These are phyloP conservation scores for Gynochthodes officinalis DNA, from an alignment of 257 asterid species.

Conservation along the genomic window DNA sequence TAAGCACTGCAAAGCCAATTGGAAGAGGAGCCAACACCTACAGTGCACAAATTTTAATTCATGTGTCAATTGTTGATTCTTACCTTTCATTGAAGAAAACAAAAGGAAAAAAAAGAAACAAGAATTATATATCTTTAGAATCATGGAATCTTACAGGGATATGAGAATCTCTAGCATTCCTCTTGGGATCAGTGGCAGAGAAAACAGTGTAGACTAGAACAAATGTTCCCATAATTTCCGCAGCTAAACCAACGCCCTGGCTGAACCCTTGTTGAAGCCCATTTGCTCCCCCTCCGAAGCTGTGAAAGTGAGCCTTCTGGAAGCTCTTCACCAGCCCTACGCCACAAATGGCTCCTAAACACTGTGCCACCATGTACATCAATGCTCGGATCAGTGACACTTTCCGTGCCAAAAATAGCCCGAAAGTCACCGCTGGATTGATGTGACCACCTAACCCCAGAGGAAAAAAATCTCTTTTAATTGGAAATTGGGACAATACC, in stretches of 20 bases:
- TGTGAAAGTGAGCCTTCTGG: constrained; percentile 25
- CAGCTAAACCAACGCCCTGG: constrained; percentile 34
- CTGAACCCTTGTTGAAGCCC: constrained; percentile 28
- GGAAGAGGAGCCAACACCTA: constrained; percentile 88
- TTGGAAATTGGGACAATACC: too few relatives aligned
- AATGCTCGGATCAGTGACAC: constrained; percentile 40
- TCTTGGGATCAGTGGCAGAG: constrained; percentile 58
- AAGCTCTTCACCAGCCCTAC: constrained; percentile 38
- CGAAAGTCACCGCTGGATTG: constrained; percentile 50
- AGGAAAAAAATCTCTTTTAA: too few relatives aligned
- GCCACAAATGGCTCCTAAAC: constrained; percentile 49
- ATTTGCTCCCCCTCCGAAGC: constrained; percentile 43
- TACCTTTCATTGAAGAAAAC: too few relatives aligned
- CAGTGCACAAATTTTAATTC: neutral
- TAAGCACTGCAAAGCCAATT: constrained; percentile 75
- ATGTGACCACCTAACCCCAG: constrained; percentile 60
- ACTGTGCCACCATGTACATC: constrained; percentile 46
- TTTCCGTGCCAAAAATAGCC: constrained; percentile 44
- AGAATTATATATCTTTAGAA: too few relatives aligned
- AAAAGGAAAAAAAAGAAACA: too few relatives aligned
- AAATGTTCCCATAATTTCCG: constrained; percentile 42
- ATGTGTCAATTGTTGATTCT: too few relatives aligned
- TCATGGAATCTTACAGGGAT: constrained; percentile 36
- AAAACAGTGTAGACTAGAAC: constrained; percentile 44
- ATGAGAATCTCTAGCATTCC: constrained; percentile 53